Evolutionary conservation across 768 basidiomycete species (phyloP), one percentile per base, ranked within the genome.

Genomic region (Suillus cothurnatus): DNA sequence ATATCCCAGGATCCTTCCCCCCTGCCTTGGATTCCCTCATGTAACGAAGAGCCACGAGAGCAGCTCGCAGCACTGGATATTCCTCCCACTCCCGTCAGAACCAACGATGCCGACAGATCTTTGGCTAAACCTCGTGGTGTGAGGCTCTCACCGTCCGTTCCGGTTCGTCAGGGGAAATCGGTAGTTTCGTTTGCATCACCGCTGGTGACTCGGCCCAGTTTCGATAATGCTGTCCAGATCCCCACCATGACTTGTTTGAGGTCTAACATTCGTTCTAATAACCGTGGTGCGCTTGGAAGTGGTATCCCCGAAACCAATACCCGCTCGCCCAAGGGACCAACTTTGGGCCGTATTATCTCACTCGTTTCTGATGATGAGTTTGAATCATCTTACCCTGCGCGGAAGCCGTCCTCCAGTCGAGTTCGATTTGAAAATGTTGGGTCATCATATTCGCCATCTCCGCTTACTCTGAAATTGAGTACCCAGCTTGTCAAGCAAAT

Each of bases 151-250:
- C 57, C 23, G 26, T 38, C 57, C 57, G 57, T 26, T 38, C 36
- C 23, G 23, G 36, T 19, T 58, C 23, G 36, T 58, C 57, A 11
- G 36, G 26, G 17, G 36, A 23, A 26, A 26, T 26, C 15, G 9
- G 57, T 19, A 3, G 57, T 58, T 58, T 58, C 36, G 19, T 58
- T 58, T 38, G 57, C 57, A 23, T 58, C 57, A 26, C 57, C 36
- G 12, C 57, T 58, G 23, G 57, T 39, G 23, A 26, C 57, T 23
- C 36, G 36, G 17, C 36, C 57, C 4, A 39, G 15, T 19, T 58
- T 15, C 36, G 26, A 39, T 26, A 36, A 38, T 28, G 23, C n/a
- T 26, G n/a, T 38, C 36, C 36, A 57, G 36, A 23, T 19, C 23
- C 17, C 56, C 36, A 38, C 23, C 8, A 11, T 57, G 23, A 9